Evolutionary conservation across 257 asterid species (phyloP), one percentile per base, ranked within the genome.

Genomic region (Jasminum sambac): DNA sequence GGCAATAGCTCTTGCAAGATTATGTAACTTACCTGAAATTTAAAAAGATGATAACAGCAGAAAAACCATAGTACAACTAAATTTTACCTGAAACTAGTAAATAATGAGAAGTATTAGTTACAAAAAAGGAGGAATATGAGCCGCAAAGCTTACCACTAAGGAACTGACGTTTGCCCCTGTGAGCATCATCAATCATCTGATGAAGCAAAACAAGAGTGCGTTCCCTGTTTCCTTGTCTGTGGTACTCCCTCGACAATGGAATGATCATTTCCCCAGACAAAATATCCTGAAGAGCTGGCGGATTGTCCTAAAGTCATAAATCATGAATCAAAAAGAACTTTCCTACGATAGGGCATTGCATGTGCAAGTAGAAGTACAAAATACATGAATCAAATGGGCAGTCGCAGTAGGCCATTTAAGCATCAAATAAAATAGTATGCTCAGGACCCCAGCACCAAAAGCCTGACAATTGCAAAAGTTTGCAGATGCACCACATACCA

Each of bases 161-260:
- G 82, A 94, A 94, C 82, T 94, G 99, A 41, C 96, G 87, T 80
- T 94, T 94, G 65, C 97, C 98, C 86, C 75, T 78, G 79, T 94
- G 96, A 81, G 99, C 99, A 89, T 94, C 99, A 79, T 89, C 99
- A 82, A 94, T 94, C 99, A 94, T 94, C 82, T 94, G 99, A 78
- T 91, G 96, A 69, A 94, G 84, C 96, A 94, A 83, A 78, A 83
- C 89, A 77, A 94, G 95, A 72, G 99, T 97, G 23, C 99, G 96
- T 70, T 91, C 99, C 78, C 91, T 83, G 81, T 94, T 90, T 64
- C 95, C 96, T 76, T 91, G 95, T 69, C 87, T 78, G 68, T 84
- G 86, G 61, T 79, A 86, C 80, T 88, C 97, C 75, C 74, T 87
- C 40, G 96, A 83, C 63, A 77, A 79, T 25, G 85, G 78, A 63